These are phyloP conservation scores for Rutidosis leptorrhynchoides DNA, from an alignment of 129 eudicot genomes.

Conservation along the genomic window DNA sequence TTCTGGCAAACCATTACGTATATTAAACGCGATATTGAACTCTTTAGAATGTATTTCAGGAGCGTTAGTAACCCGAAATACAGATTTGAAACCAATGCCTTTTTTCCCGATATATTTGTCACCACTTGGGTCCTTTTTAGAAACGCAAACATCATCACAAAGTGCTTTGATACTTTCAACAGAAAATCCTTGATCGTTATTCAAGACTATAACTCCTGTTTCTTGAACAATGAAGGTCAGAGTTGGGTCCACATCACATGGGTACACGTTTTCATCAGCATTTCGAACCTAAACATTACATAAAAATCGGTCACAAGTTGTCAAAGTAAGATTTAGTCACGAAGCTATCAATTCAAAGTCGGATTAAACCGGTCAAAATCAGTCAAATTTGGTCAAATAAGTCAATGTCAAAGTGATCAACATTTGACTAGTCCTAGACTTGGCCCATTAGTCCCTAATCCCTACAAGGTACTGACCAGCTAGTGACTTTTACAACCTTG, in stretches of 20 bases:
- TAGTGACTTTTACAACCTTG: no score
- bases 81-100: constrained; percentile 98
- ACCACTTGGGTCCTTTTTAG: constrained; percentile 68
- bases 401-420: no score
- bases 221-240: constrained; percentile 70
- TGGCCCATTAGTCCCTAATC: no score
- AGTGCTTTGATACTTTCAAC: constrained; percentile 81
- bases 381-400: no score
- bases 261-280: constrained; percentile 94
- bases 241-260: constrained; percentile 70
- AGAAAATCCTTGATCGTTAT: constrained; percentile 81
- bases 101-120: constrained; percentile 95
- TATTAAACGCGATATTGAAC: constrained; percentile 74
- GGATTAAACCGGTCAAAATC: no score
- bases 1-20: constrained; percentile 63
- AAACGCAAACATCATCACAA: constrained; percentile 91
- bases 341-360: no score
- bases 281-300: constrained; percentile 95
- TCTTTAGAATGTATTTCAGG: constrained; percentile 90
- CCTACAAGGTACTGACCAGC: no score
- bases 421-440: no score
- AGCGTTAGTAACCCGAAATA: constrained; percentile 89
- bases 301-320: no score
- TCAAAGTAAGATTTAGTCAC: no score
- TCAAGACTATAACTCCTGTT: constrained; percentile 59